A percentile compares a stretch with the other conserved stretches of the same genome.
Evolutionary conservation across 495 filamentous ascomycete species (phyloP).

Genomic region (Hypoxylon intermedium): DNA sequence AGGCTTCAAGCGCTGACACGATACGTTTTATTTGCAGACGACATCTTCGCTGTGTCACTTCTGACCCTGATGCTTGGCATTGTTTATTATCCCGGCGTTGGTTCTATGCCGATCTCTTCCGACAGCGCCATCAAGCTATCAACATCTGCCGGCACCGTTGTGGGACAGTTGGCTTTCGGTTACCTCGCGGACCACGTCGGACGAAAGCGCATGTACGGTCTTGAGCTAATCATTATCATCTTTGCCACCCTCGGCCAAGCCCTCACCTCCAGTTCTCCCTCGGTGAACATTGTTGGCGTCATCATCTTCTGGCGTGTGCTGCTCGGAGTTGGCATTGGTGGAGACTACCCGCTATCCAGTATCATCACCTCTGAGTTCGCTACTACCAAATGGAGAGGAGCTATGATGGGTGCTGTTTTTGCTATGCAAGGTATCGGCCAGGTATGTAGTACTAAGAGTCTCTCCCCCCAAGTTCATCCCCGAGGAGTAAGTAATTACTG

Average conservation of each 20-base stretch:
- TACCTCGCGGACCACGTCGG: conserved; percentile 80
- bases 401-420: conserved; percentile 77
- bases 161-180: conserved; percentile 85
- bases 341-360: conserved; percentile 84
- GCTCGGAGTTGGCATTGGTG: conserved; percentile 84
- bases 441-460: too few species aligned
- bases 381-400: conserved; percentile 27
- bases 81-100: conserved; percentile 67
- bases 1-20: too few species aligned
- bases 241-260: conserved; percentile 80
- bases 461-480: too few species aligned
- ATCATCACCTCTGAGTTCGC: conserved; percentile 82
- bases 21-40: too few species aligned
- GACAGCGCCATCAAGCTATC: conserved; percentile 89
- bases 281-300: conserved; percentile 74
- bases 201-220: conserved; percentile 85
- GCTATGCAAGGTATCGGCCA: conserved; percentile 85
- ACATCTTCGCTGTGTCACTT: conserved; percentile 76
- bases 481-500: too few species aligned
- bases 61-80: conserved; percentile 73
- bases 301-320: conserved; percentile 90
- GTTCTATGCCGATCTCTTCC: conserved; percentile 65
- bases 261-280: conserved; percentile 69
- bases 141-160: conserved; percentile 84
- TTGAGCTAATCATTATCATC: conserved; percentile 89